Percentiles rank a stretch among this genome's conserved stretches.
Evolutionary conservation across 169 alveolate genomes (phyloP).

Genomic region (Cryptosporidium ubiquitum): DNA sequence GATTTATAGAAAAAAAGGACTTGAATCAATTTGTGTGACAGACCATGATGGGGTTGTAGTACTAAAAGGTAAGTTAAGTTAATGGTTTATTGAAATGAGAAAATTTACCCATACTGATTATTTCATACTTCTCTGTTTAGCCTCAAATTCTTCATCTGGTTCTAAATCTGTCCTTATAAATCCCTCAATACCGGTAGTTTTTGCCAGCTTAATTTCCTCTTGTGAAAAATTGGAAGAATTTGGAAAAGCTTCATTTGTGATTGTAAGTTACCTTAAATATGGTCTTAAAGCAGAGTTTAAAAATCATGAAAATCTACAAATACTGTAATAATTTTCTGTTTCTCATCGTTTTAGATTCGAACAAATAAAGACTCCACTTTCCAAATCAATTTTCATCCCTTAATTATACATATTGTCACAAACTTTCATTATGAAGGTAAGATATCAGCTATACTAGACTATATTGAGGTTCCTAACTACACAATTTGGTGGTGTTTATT

Average conservation of each 20-base stretch:
- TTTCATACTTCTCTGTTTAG: neutral
- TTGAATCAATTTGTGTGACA: slow-evolving; percentile 24
- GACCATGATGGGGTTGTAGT: slow-evolving; percentile 52
- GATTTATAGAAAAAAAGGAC: slow-evolving; percentile 13
- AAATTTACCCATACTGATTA: neutral
- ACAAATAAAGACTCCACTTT: slow-evolving; percentile 19
- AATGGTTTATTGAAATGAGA: too few species aligned
- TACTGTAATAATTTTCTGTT: too few species aligned
- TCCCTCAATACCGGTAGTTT: slow-evolving; percentile 1
- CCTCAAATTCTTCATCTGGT: neutral
- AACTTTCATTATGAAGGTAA: slow-evolving; percentile 59
- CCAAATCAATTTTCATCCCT: slow-evolving; percentile 38
- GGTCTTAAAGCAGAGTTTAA: neutral
- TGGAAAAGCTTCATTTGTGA: slow-evolving; percentile 28
- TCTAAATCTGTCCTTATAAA: neutral
- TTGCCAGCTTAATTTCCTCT: slow-evolving; percentile 27
- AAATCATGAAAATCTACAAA: too few species aligned
- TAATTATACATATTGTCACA: slow-evolving; percentile 27
- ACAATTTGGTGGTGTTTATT: too few species aligned
- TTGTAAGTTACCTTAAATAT: slow-evolving; percentile 11
- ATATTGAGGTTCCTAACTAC: neutral
- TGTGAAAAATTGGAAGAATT: slow-evolving; percentile 51
- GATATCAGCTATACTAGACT: neutral
- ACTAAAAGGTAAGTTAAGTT: slow-evolving; percentile 60
- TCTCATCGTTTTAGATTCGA: slow-evolving; percentile 1